Evolutionary conservation across 1,139 yeast species (phyloP).

Genomic region (Petasospora fabianii): DNA sequence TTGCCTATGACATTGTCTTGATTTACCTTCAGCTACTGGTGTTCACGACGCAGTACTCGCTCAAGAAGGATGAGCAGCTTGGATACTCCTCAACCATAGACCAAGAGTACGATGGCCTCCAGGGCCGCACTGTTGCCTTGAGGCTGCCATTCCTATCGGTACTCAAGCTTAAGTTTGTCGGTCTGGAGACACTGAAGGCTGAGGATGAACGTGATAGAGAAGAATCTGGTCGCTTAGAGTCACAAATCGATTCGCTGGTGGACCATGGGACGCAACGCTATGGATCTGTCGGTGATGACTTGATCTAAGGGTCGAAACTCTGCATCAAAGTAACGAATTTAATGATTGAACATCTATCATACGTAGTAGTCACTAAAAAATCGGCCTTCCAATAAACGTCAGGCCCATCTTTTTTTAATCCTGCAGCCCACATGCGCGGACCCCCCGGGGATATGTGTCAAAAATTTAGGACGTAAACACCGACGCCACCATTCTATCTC

Average conservation of each 20-base stretch:
- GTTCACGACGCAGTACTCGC: slow-evolving; percentile 15
- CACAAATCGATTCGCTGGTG: slow-evolving; percentile 11
- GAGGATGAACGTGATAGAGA: slow-evolving; percentile 15
- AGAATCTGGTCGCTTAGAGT: slow-evolving; percentile 3
- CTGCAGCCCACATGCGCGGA: too few relatives aligned
- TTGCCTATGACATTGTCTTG: slow-evolving; percentile 15
- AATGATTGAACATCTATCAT: too few relatives aligned
- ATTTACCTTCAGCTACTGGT: slow-evolving; percentile 19
- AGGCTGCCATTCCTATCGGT: slow-evolving; percentile 15
- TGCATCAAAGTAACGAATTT: too few relatives aligned
- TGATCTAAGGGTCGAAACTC: neutral
- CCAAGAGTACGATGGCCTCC: slow-evolving; percentile 18
- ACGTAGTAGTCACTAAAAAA: too few relatives aligned
- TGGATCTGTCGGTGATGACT: neutral
- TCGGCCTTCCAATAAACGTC: too few relatives aligned
- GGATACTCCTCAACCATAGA: slow-evolving; percentile 6
- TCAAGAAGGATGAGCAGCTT: slow-evolving; percentile 5
- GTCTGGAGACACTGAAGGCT: slow-evolving; percentile 13
- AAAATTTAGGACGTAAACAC: too few relatives aligned
- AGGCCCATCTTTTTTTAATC: too few relatives aligned
- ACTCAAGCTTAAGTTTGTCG: slow-evolving; percentile 15
- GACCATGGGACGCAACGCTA: slow-evolving; percentile 1
- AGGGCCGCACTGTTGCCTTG: slow-evolving; percentile 11
- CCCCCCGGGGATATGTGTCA: too few relatives aligned
- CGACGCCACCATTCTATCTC: too few relatives aligned